These are phyloP conservation scores for Xylaria sp. DNA, from an alignment of 2,329 filamentous ascomycete genomes.

Conservation along the genomic window DNA sequence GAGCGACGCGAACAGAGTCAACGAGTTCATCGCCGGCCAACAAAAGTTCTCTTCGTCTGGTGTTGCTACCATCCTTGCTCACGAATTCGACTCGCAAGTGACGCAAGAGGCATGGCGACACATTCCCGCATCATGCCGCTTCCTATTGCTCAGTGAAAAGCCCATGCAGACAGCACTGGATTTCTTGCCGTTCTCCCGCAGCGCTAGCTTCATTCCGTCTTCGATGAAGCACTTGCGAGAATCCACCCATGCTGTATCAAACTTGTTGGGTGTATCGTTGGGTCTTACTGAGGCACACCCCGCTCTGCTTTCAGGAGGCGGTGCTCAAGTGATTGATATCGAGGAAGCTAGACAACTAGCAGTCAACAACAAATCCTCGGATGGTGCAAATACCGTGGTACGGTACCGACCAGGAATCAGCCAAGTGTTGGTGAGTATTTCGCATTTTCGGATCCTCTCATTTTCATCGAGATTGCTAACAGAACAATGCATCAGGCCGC, in stretches of 20 bases:
- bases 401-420: constrained; percentile 8
- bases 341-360: constrained; percentile 1
- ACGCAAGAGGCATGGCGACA: constrained; percentile 11
- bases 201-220: constrained; percentile 13
- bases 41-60: constrained; percentile 2
- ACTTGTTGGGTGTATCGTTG: constrained; percentile 5
- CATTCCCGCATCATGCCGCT: constrained; percentile 9
- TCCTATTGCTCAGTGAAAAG: constrained; percentile 9
- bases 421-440: constrained; percentile 10
- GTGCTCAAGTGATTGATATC: not conserved
- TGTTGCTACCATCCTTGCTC: constrained; percentile 8
- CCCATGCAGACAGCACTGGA: constrained; percentile 1
- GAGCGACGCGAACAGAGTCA: not conserved
- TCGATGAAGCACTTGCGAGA: constrained; percentile 12
- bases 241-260: constrained; percentile 3
- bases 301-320: not conserved
- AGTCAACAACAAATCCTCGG: not conserved
- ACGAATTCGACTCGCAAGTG: constrained; percentile 3
- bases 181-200: constrained; percentile 9
- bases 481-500: not conserved
- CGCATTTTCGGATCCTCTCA: not conserved
- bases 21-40: constrained; percentile 3
- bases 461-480: not conserved
- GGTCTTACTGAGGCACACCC: constrained; percentile 3
- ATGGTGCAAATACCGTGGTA: not conserved